Evolutionary conservation across 257 asterid genomes (phyloP).

Genomic region (Solanum gandarillasii): DNA sequence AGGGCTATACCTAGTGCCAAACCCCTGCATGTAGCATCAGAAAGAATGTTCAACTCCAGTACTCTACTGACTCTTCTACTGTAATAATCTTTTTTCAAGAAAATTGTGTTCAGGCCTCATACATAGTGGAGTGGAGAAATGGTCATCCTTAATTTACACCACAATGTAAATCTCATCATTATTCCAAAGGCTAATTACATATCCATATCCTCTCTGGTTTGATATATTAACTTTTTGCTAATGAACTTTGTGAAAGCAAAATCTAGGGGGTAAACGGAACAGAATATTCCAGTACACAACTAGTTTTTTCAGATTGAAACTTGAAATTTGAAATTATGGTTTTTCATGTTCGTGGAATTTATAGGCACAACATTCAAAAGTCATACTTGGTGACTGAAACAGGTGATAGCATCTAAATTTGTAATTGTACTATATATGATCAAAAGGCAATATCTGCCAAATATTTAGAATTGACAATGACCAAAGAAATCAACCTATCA

Average conservation of each 20-base stretch:
- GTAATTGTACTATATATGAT: not conserved
- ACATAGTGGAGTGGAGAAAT: not conserved
- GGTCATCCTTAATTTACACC: not conserved
- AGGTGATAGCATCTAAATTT: not conserved
- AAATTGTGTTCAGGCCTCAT: not conserved
- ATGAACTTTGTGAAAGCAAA: not conserved
- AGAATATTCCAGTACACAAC: not conserved
- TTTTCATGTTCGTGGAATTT: not conserved
- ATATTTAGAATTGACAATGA: not conserved
- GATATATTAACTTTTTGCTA: not conserved
- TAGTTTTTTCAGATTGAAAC: not conserved
- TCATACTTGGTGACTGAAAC: not conserved
- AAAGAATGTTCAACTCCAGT: not conserved
- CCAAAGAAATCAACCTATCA: not conserved
- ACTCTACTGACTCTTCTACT: not conserved
- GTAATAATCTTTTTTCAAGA: not conserved
- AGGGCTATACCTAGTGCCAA: constrained; percentile 91
- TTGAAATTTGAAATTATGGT: not conserved
- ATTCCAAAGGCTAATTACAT: not conserved
- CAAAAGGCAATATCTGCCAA: not conserved
- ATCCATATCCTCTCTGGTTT: not conserved
- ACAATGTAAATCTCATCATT: not conserved
- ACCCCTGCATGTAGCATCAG: constrained; percentile 41
- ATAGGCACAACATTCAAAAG: not conserved
- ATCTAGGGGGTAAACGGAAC: not conserved